Evolutionary conservation across 106 monocot species (phyloP), one percentile per base, ranked within the genome.

Genomic region (Dioscorea zingiberensis): DNA sequence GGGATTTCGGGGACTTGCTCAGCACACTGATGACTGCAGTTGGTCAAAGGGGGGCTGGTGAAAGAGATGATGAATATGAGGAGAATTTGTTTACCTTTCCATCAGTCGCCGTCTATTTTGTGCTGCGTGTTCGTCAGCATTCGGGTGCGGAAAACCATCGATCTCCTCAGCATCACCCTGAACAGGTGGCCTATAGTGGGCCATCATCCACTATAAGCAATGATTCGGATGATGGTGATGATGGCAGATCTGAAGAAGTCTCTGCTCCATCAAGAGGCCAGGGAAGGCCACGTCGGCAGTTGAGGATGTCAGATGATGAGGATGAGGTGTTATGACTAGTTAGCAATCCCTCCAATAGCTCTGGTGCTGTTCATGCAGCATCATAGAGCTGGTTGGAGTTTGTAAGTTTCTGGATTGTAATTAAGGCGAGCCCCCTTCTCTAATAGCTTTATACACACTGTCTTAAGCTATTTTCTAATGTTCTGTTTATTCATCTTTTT

Each of bases 11-110:
- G 26, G 28, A 13, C 38, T 11, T 12, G 15, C 51, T 51, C 51
- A 51, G 15, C 18, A 51, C 19, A 19, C 51, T 18, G 19, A 16
- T 51, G 51, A 51, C 51, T 51, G 18, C 51, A 2, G 15, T 19
- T 7, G 51, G 51, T 51, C 51, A 19, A 51, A 51, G 51, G 14
- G 51, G 18, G 51, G 17, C 54, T 9, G 38, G 14, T 3, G 66
- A 56, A 18, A 44, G 14, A 21, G 67, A 14, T 21, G 76, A 76
- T 7, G 69, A 47, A 21, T 57, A 44, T 15, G 60, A 30, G 60
- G 60, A 27, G 6, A 66, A 25, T 25, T 16, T 49, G 18, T 32
- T 32, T 9, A 18, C 72, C 21, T 30, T 44, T 48, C 44, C 44
- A 13, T 16, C 56, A 13, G 29, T 65, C 1, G 58, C 73, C 1